Percentiles rank a stretch among this genome's conserved stretches.
phyloP scores from a whole-genome alignment of 805 yeast species.

The Maudiozyma barnettii region DNA sequence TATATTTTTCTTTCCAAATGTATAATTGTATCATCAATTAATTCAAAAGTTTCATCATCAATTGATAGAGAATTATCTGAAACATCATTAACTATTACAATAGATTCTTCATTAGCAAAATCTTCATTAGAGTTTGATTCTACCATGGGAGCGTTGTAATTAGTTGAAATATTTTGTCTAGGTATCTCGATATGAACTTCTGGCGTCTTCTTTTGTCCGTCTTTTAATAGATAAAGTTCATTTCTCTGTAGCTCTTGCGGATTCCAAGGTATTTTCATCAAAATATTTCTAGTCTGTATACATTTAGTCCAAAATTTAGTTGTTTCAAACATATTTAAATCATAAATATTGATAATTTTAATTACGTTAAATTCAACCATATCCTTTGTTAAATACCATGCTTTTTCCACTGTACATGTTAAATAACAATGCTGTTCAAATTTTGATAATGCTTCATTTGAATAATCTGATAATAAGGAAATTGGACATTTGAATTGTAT shows the following conservation, averaged over 20 bases:
- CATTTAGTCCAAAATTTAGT: background rate
- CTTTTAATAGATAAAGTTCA: too few species aligned
- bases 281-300: background rate
- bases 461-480: background rate
- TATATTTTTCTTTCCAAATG: conserved; percentile 1
- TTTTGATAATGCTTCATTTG: background rate
- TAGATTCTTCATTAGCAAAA: conserved; percentile 3
- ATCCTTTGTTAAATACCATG: background rate
- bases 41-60: background rate
- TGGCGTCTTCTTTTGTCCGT: too few species aligned
- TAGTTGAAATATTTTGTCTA: too few species aligned
- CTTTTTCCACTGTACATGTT: background rate
- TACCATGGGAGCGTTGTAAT: too few species aligned
- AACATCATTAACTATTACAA: background rate
- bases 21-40: conserved; percentile 5
- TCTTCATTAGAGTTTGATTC: conserved; percentile 3
- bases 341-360: background rate
- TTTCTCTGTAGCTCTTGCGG: too few species aligned
- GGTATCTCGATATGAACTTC: too few species aligned
- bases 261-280: too few species aligned
- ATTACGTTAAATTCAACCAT: background rate
- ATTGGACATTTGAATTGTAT: background rate
- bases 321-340: background rate
- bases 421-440: background rate
- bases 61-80: too few species aligned